Conservation (phyloP, 805 yeast species). For the Metschnikowia cubensis region DNA sequence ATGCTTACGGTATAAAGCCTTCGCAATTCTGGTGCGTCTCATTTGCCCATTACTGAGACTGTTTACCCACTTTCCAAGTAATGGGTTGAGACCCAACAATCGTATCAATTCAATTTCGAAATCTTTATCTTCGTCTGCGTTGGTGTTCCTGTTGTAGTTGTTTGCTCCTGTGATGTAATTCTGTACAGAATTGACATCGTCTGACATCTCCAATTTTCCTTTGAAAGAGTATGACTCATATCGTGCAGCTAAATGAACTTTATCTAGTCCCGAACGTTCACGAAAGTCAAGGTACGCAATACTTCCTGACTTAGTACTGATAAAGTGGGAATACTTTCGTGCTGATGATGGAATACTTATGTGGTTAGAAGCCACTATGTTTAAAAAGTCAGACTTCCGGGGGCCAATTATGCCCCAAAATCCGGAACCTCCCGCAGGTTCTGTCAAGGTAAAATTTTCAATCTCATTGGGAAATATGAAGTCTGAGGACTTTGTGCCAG, state of each 20-base stretch:
- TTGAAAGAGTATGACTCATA: conserved; percentile 71
- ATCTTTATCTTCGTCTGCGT: conserved; percentile 24
- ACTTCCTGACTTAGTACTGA: conserved; percentile 25
- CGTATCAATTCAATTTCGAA: conserved; percentile 43
- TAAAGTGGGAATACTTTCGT: conserved; percentile 50
- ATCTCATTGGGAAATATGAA: conserved; percentile 27
- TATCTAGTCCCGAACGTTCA: conserved; percentile 34
- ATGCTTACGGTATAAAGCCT: conserved; percentile 63
- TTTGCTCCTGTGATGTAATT: conserved; percentile 55
- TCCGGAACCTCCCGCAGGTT: conserved; percentile 14
- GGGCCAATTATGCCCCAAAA: conserved; percentile 39
- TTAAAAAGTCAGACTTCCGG: conserved; percentile 50
- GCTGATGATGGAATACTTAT: conserved; percentile 49
- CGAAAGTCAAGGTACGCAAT: conserved; percentile 33
- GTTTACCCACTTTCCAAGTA: conserved; percentile 74
- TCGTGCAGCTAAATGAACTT: conserved; percentile 80
- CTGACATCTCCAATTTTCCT: conserved; percentile 53
- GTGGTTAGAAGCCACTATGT: conserved; percentile 53
- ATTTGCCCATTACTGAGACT: conserved; percentile 92
- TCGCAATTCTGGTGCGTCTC: conserved; percentile 84
- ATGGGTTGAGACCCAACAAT: conserved; percentile 49
- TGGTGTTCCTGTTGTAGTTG: conserved; percentile 42
- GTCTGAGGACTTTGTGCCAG: not conserved
- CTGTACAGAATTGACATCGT: conserved; percentile 62
- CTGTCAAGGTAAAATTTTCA: conserved; percentile 21